A percentile compares a stretch with the other conserved stretches of the same genome.
Conservation (phyloP, 306 rosid genomes). For the Quercus agrifolia region DNA sequence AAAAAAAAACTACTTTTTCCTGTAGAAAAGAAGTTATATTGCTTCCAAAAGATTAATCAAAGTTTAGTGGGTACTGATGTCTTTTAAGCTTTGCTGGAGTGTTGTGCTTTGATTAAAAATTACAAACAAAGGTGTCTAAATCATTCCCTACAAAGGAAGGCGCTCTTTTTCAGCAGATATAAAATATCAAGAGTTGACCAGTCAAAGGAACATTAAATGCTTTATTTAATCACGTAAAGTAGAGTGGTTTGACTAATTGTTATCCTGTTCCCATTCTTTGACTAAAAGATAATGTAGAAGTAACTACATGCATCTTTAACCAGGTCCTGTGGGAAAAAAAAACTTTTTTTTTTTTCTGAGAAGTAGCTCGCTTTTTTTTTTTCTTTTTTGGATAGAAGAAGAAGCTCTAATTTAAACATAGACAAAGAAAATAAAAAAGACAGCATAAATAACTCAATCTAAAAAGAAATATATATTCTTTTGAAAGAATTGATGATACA, state of each 20-base stretch:
- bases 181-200: conserved; percentile 42
- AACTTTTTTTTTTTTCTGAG: too few species aligned
- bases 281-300: conserved; percentile 12
- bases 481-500: not conserved
- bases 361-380: too few species aligned
- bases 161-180: not conserved
- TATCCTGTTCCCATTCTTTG: conserved; percentile 35
- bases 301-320: not conserved
- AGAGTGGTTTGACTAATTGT: conserved; percentile 42
- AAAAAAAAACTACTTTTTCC: too few species aligned
- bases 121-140: not conserved
- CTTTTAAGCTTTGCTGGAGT: not conserved
- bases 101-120: not conserved
- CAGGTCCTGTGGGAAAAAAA: not conserved
- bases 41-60: too few species aligned
- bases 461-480: not conserved
- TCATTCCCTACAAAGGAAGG: not conserved
- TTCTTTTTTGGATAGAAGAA: too few species aligned
- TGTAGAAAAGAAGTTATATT: too few species aligned
- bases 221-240: conserved; percentile 33
- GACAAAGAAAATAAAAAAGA: too few species aligned
- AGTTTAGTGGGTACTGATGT: not conserved
- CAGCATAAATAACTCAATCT: too few species aligned
- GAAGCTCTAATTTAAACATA: not conserved
- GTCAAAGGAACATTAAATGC: conserved; percentile 63